Conservation (phyloP, 2,329 filamentous ascomycete species). For the Ilyonectria robusta region DNA sequence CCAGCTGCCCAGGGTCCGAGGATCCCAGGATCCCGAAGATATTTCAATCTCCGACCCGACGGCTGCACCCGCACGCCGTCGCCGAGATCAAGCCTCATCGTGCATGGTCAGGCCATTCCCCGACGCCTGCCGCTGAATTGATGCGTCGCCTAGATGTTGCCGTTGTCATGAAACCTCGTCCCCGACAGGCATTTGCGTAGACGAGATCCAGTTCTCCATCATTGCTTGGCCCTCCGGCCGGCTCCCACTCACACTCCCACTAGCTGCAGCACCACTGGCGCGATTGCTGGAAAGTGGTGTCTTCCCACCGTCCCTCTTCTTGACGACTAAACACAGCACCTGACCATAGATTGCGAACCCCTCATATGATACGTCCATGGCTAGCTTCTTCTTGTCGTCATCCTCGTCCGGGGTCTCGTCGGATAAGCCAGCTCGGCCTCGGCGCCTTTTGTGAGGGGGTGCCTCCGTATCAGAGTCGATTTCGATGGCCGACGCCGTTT, state of each 20-base stretch:
- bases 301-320: constrained; percentile 75
- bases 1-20: neutral
- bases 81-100: neutral
- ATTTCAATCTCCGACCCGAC: constrained; percentile 22
- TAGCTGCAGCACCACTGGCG: constrained; percentile 47
- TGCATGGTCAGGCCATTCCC: constrained; percentile 24
- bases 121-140: constrained; percentile 19
- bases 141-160: constrained; percentile 14
- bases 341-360: constrained; percentile 97
- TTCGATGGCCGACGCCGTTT: constrained; percentile 54
- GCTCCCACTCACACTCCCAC: constrained; percentile 43
- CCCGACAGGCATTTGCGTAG: constrained; percentile 75
- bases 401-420: constrained; percentile 51
- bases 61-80: constrained; percentile 18
- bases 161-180: constrained; percentile 51
- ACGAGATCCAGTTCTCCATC: constrained; percentile 89
- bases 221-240: constrained; percentile 71
- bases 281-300: constrained; percentile 52
- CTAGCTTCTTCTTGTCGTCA: constrained; percentile 92
- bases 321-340: constrained; percentile 91
- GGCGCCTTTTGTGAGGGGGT: constrained; percentile 62
- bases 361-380: constrained; percentile 89
- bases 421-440: constrained; percentile 49
- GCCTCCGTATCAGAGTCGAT: constrained; percentile 57
- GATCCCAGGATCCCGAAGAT: neutral